Conservation (phyloP, 176 grass and related monocot genomes). For the Ensete ventricosum region DNA sequence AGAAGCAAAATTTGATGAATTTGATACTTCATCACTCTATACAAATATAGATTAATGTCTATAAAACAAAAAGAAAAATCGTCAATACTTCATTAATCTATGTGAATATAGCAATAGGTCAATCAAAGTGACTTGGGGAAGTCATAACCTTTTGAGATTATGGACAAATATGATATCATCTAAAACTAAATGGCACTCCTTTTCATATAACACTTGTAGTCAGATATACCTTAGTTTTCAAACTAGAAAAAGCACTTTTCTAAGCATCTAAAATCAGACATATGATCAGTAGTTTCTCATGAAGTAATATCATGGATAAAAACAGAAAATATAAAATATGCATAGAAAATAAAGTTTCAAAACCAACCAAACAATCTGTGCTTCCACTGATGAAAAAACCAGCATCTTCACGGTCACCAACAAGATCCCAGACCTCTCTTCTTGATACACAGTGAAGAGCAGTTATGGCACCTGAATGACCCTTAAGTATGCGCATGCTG, state of each 20-base stretch:
- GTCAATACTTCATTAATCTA: too few relatives aligned
- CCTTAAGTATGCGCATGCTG: constrained; percentile 90
- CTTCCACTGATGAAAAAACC: constrained; percentile 99
- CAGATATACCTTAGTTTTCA: not conserved
- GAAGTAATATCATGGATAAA: not conserved
- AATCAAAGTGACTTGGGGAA: too few relatives aligned
- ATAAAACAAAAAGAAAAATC: too few relatives aligned
- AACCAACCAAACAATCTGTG: constrained; percentile 89
- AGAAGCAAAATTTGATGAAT: too few relatives aligned
- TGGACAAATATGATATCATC: too few relatives aligned
- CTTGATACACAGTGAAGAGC: constrained; percentile 88
- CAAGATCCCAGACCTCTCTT: constrained; percentile 98
- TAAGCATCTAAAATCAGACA: not conserved
- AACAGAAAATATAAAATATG: constrained; percentile 16
- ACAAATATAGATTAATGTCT: too few relatives aligned
- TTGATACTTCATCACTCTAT: too few relatives aligned
- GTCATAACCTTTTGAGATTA: too few relatives aligned
- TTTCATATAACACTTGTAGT: not conserved
- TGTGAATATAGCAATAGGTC: too few relatives aligned
- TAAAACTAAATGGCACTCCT: not conserved
- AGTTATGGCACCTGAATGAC: constrained; percentile 90
- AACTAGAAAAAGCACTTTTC: not conserved
- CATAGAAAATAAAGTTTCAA: constrained; percentile 10
- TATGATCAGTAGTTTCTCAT: not conserved
- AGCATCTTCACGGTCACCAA: constrained; percentile 99